Conservation (phyloP, 1,139 yeast species). For the Pichia sp. region DNA sequence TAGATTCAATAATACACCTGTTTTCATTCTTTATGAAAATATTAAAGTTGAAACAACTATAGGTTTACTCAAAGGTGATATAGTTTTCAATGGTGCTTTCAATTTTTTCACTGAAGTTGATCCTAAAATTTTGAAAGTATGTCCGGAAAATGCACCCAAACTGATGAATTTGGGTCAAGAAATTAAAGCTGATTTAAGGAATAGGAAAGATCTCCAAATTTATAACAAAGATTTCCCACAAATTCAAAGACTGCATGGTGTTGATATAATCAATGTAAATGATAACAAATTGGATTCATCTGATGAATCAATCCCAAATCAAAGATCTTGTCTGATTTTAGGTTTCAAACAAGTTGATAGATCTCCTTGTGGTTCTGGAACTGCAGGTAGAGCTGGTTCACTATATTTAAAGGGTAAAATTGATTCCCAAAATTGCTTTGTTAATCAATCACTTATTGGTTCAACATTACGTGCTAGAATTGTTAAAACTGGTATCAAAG, state of each 20-base stretch:
- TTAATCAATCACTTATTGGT: constrained; percentile 25
- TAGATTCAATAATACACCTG: constrained; percentile 22
- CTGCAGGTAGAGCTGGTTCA: constrained; percentile 24
- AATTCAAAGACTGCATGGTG: constrained; percentile 20
- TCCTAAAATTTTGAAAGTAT: constrained; percentile 10
- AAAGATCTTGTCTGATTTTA: constrained; percentile 19
- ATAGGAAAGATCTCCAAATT: constrained; percentile 12
- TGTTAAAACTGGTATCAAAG: constrained; percentile 14
- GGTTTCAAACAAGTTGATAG: constrained; percentile 25
- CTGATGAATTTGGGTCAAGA: constrained; percentile 19
- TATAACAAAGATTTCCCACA: constrained; percentile 22
- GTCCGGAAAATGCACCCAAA: constrained; percentile 16
- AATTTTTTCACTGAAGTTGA: constrained; percentile 20
- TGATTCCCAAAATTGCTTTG: constrained; percentile 7
- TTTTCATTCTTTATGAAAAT: constrained; percentile 18
- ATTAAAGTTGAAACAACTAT: constrained; percentile 15
- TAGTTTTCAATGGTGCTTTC: constrained; percentile 25
- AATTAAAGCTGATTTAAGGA: constrained; percentile 13
- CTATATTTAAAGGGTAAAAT: constrained; percentile 17
- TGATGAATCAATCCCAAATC: constrained; percentile 15
- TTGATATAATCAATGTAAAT: constrained; percentile 14
- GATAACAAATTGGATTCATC: constrained; percentile 7
- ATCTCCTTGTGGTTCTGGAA: constrained; percentile 26
- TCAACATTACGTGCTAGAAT: constrained; percentile 18
- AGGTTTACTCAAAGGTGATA: constrained; percentile 23